phyloP scores from a whole-genome alignment of 768 basidiomycete genomes.

The Trametes sanguinea region DNA sequence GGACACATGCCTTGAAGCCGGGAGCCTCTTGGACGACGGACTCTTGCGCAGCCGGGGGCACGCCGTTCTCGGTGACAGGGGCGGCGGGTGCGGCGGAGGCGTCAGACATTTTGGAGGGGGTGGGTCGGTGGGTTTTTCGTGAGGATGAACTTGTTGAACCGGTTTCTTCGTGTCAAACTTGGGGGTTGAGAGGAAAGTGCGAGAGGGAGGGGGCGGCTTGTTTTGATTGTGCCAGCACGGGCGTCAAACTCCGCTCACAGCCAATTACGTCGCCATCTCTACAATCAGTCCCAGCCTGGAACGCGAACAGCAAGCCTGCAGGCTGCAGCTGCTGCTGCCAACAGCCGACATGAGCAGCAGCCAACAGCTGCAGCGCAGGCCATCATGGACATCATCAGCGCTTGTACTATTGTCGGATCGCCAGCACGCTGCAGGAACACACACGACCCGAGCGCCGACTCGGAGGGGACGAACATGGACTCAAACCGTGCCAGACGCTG shows the following conservation, averaged over 20 bases:
- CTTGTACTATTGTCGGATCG: too few species aligned
- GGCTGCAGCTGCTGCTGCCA: constrained; percentile 5
- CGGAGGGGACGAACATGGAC: too few species aligned
- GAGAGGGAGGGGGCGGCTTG: constrained; percentile 27
- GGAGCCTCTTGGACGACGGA: constrained; percentile 65
- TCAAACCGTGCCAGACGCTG: too few species aligned
- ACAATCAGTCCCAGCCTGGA: constrained; percentile 16
- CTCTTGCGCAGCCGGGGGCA: constrained; percentile 76
- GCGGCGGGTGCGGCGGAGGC: constrained; percentile 90
- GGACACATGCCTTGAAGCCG: constrained; percentile 68
- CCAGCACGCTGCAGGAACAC: too few species aligned
- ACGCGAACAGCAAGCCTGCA: constrained; percentile 13
- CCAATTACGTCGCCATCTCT: constrained; percentile 48
- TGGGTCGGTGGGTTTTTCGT: constrained; percentile 55
- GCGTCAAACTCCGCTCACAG: constrained; percentile 32
- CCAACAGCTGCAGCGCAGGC: too few species aligned
- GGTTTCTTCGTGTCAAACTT: constrained; percentile 84
- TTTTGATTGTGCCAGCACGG: constrained; percentile 31
- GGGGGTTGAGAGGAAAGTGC: constrained; percentile 69
- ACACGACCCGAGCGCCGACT: too few species aligned
- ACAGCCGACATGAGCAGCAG: neutral
- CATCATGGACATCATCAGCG: too few species aligned
- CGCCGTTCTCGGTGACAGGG: constrained; percentile 81
- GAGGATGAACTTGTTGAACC: constrained; percentile 77
- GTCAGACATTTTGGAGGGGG: constrained; percentile 77